Evolutionary conservation across 495 filamentous ascomycete species (phyloP).

Genomic region (Tuber calosporum): DNA sequence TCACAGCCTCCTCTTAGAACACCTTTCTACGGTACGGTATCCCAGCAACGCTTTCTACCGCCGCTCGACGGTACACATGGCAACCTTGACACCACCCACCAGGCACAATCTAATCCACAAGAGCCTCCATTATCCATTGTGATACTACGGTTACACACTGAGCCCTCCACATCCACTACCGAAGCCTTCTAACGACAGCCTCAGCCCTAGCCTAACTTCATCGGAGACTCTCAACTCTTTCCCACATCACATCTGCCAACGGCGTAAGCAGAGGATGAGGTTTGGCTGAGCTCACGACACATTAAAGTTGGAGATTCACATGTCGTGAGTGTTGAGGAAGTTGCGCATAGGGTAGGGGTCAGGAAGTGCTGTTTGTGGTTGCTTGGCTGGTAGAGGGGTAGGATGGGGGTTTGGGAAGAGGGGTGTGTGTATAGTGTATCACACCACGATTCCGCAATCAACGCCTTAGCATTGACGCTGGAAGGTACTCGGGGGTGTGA

Average conservation of each 20-base stretch:
- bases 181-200: not conserved
- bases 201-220: not conserved
- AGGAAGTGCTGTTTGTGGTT: not conserved
- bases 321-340: not conserved
- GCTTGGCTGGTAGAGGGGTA: not conserved
- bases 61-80: not conserved
- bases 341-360: not conserved
- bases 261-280: not conserved
- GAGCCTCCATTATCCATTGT: not conserved
- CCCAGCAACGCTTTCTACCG: not conserved
- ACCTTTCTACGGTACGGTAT: too few species aligned
- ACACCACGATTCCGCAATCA: not conserved
- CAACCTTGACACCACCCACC: not conserved
- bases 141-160: too few species aligned
- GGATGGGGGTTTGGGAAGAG: not conserved
- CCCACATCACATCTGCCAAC: not conserved
- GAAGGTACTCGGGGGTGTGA: not conserved
- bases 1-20: too few species aligned
- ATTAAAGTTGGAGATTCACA: not conserved
- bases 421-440: not conserved
- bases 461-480: not conserved
- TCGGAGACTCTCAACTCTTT: not conserved
- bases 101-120: not conserved
- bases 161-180: not conserved
- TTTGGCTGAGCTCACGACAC: not conserved